Evolutionary conservation across 2,329 filamentous ascomycete species (phyloP).

Genomic region (Parastagonospora avenae): DNA sequence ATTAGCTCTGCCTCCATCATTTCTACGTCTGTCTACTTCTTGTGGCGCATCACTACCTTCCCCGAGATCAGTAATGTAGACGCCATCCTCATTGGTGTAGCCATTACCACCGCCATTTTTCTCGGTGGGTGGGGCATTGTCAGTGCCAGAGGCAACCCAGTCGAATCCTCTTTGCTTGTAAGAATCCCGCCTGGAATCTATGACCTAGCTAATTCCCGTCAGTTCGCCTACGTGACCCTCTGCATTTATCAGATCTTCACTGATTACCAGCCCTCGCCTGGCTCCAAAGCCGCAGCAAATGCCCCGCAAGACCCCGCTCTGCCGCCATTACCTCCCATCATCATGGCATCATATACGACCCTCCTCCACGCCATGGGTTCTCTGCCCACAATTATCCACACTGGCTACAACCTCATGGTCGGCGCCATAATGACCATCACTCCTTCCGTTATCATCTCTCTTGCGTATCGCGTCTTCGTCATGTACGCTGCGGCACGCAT

Average conservation of each 20-base stretch:
- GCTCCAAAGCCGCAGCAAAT: constrained; percentile 57
- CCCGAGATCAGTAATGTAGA: constrained; percentile 92
- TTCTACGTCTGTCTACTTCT: constrained; percentile 91
- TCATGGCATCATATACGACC: constrained; percentile 98
- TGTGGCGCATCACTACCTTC: constrained; percentile 93
- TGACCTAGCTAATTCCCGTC: constrained; percentile 9
- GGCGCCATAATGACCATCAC: constrained; percentile 95
- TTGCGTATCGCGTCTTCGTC: constrained; percentile 91
- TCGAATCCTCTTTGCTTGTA: constrained; percentile 85
- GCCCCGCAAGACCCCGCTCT: constrained; percentile 77
- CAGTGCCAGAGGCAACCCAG: constrained; percentile 89
- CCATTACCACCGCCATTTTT: constrained; percentile 90
- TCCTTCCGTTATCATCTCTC: constrained; percentile 91
- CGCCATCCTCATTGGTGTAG: constrained; percentile 88
- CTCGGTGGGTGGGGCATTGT: constrained; percentile 92
- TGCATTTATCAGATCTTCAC: constrained; percentile 99
- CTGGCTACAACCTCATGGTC: constrained; percentile 82
- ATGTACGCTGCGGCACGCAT: constrained; percentile 96
- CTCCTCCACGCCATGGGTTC: constrained; percentile 81
- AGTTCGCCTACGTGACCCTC: constrained; percentile 95
- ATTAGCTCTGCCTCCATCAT: constrained; percentile 89
- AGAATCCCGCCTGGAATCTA: constrained; percentile 10
- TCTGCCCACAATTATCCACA: constrained; percentile 82
- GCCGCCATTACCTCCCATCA: constrained; percentile 92
- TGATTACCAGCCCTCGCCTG: constrained; percentile 84